Evolutionary conservation across 257 asterid species (phyloP).

Genomic region (Solanum megistacrolobum): DNA sequence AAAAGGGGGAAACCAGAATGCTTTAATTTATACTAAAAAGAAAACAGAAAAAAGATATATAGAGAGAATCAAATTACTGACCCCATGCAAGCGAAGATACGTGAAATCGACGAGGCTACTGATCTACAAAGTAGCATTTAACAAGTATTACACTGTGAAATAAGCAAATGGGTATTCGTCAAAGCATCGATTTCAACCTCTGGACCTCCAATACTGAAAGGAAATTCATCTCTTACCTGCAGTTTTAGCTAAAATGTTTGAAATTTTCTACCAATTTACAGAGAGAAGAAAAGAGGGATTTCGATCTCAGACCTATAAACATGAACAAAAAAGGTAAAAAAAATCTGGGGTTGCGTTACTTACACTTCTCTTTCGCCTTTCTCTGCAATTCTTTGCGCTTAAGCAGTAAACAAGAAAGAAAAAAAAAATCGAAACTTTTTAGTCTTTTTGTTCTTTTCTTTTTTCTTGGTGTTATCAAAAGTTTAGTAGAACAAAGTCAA

Average conservation of each 20-base stretch:
- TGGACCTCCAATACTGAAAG: background rate
- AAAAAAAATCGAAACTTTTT: background rate
- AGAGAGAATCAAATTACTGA: conserved; percentile 31
- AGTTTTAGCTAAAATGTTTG: background rate
- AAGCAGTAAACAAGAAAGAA: background rate
- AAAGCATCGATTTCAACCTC: conserved; percentile 3
- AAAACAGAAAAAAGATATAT: background rate
- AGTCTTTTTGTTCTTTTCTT: background rate
- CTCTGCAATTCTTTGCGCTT: background rate
- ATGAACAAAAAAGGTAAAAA: background rate
- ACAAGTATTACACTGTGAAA: conserved; percentile 1
- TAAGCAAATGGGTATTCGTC: conserved; percentile 1
- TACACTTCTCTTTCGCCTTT: background rate
- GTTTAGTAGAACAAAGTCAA: background rate
- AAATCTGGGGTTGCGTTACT: background rate
- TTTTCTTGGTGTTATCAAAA: background rate
- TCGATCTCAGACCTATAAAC: background rate
- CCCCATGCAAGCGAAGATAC: conserved; percentile 82
- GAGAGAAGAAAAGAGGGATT: background rate
- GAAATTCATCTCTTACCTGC: background rate
- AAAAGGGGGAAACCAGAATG: background rate
- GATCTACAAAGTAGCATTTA: conserved; percentile 23
- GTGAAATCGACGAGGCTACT: conserved; percentile 42
- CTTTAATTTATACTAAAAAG: background rate
- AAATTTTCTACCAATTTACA: background rate